These are phyloP conservation scores for Scedosporium boydii DNA, from an alignment of 2,329 filamentous ascomycete genomes.

Conservation along the genomic window DNA sequence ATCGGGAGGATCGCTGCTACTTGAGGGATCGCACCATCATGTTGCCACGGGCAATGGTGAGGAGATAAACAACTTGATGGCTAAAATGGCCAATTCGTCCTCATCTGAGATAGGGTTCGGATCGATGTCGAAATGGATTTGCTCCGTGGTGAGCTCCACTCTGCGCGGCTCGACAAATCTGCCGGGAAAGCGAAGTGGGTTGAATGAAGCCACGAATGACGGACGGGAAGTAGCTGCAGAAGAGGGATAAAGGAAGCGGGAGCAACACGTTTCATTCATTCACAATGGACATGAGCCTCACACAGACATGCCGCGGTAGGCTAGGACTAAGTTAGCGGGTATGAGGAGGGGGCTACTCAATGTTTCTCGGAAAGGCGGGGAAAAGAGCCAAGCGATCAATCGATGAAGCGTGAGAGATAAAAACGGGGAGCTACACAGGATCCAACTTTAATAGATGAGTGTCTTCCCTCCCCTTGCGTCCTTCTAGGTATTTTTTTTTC, in stretches of 20 bases:
- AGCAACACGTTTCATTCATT: not conserved
- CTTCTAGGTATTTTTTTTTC: not conserved
- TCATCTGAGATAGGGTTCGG: not conserved
- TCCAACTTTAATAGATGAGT: not conserved
- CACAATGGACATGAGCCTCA: not conserved
- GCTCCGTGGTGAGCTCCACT: not conserved
- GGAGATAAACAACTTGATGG: not conserved
- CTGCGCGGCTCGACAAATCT: not conserved
- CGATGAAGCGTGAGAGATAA: not conserved
- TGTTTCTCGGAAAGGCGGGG: not conserved
- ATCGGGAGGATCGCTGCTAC: not conserved
- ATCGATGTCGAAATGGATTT: too few relatives aligned
- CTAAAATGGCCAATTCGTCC: not conserved
- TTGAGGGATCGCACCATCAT: not conserved
- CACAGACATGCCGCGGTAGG: not conserved
- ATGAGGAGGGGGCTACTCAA: not conserved
- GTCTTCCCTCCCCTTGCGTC: not conserved
- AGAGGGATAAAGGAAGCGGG: not conserved
- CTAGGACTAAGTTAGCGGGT: not conserved
- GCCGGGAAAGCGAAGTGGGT: not conserved
- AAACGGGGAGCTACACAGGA: not conserved
- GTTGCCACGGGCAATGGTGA: not conserved
- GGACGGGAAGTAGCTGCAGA: not conserved
- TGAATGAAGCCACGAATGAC: not conserved
- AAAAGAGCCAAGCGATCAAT: not conserved